A percentile compares a stretch with the other conserved stretches of the same genome.
Evolutionary conservation across 495 filamentous ascomycete genomes (phyloP).

Genomic region (Cairneyella variabilis): DNA sequence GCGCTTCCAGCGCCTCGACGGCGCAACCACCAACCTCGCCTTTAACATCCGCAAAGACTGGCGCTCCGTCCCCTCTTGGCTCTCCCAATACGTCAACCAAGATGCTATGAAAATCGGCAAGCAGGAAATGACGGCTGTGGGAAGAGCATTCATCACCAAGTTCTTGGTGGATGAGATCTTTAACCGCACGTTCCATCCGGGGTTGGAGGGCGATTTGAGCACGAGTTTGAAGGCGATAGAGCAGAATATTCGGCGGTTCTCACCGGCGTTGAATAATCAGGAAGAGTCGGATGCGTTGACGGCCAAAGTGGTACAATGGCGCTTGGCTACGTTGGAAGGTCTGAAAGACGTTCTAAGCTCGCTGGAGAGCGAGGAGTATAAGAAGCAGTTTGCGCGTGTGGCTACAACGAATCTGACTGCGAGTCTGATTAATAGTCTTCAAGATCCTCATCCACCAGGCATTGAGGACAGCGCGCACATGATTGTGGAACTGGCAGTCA

Average conservation of each 20-base stretch:
- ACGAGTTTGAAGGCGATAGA: constrained; percentile 80
- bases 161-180: constrained; percentile 94
- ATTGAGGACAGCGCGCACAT: constrained; percentile 68
- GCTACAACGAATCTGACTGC: constrained; percentile 69
- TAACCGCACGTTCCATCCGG: constrained; percentile 87
- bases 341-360: constrained; percentile 67
- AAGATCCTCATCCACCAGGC: constrained; percentile 61
- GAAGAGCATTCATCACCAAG: constrained; percentile 81
- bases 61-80: constrained; percentile 74
- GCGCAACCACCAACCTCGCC: constrained; percentile 89
- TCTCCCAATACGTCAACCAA: constrained; percentile 71
- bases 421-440: constrained; percentile 63
- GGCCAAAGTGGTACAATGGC: constrained; percentile 87
- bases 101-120: constrained; percentile 79
- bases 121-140: constrained; percentile 95
- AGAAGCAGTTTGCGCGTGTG: constrained; percentile 59
- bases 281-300: constrained; percentile 89
- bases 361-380: constrained; percentile 57
- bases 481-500: constrained; percentile 87
- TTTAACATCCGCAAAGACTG: constrained; percentile 95
- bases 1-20: constrained; percentile 88
- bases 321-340: constrained; percentile 91
- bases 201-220: constrained; percentile 70
- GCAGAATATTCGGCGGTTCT: constrained; percentile 76
- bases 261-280: constrained; percentile 63